Conservation (phyloP, 2,329 filamentous ascomycete species). For the Xylaria sp. region DNA sequence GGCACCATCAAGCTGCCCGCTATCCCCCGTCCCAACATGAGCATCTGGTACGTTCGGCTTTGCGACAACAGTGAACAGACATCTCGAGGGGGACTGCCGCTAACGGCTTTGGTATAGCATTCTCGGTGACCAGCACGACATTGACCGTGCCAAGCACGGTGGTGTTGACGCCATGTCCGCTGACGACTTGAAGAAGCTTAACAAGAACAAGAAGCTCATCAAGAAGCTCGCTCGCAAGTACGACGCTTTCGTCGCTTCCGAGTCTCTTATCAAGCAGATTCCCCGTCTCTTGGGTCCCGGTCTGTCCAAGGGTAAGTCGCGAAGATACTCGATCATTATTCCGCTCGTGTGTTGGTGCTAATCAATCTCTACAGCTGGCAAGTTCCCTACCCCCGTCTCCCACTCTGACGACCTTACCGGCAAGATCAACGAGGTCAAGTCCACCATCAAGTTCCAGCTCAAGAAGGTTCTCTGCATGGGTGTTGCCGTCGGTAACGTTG, state of each 20-base stretch:
- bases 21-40: constrained; percentile 70
- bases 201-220: constrained; percentile 99
- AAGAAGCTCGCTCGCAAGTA: constrained; percentile 99
- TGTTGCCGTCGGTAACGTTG: constrained; percentile 98
- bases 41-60: constrained; percentile 22
- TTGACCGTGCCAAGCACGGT: constrained; percentile 99
- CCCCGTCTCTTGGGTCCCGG: constrained; percentile 98
- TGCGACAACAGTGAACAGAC: neutral
- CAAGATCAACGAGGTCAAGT: constrained; percentile 99
- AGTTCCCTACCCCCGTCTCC: constrained; percentile 98
- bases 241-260: constrained; percentile 97
- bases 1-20: constrained; percentile 94
- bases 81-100: neutral
- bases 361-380: constrained; percentile 64
- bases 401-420: constrained; percentile 87
- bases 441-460: constrained; percentile 99
- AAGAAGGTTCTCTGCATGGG: constrained; percentile 99
- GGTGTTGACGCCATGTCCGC: constrained; percentile 97
- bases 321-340: neutral
- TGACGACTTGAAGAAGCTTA: constrained; percentile 99
- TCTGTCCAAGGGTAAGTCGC: constrained; percentile 83
- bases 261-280: constrained; percentile 98
- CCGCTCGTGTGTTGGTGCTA: constrained; percentile 1
- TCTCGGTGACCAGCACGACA: constrained; percentile 81
- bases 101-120: constrained; percentile 35